phyloP scores from a whole-genome alignment of 176 grass and related monocot species.

The Urochloa ruziziensis region DNA sequence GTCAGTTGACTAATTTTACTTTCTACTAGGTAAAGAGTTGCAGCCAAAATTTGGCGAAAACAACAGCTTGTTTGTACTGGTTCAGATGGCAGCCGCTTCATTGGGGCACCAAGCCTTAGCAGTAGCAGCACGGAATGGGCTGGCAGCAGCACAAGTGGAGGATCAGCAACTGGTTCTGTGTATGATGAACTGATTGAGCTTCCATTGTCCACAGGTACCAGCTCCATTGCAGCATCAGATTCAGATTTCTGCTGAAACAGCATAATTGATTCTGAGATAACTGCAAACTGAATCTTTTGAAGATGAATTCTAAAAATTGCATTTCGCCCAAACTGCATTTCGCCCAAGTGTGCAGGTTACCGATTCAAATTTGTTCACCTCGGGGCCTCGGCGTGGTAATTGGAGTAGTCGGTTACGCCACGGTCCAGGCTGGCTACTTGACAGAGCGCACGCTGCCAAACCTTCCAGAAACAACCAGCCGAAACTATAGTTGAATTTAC shows the following conservation, averaged over 20 bases:
- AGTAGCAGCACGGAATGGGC: background rate
- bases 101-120: slow-evolving; percentile 23
- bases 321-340: background rate
- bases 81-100: slow-evolving; percentile 22
- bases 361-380: too few species aligned
- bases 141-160: background rate
- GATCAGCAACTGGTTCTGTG: background rate
- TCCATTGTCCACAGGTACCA: slow-evolving; percentile 26
- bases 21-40: background rate
- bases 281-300: background rate
- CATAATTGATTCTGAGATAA: background rate
- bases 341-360: slow-evolving; percentile 65
- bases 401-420: too few species aligned
- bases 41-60: background rate
- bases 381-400: too few species aligned
- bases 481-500: too few species aligned
- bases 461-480: too few species aligned
- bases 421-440: too few species aligned
- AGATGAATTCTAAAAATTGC: slow-evolving; percentile 38
- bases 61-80: background rate
- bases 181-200: slow-evolving; percentile 18
- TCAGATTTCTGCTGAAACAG: background rate
- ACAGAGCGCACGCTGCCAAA: too few species aligned
- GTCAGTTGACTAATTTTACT: background rate
- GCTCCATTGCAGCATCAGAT: background rate